Evolutionary conservation across 768 basidiomycete genomes (phyloP), one percentile per base, ranked within the genome.

Genomic region (Rhodotorula toruloides): DNA sequence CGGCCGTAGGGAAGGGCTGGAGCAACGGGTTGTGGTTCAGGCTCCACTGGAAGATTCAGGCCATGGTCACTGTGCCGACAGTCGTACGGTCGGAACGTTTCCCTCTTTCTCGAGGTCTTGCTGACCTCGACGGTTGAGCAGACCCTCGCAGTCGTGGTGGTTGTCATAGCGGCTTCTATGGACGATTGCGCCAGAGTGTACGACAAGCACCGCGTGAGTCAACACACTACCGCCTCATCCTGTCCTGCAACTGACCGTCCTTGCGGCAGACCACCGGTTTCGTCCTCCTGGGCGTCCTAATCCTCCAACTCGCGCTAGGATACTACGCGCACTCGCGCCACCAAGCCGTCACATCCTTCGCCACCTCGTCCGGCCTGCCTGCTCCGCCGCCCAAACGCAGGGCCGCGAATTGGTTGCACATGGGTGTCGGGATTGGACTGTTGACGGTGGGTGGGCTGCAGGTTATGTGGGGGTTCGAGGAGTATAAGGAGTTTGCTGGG

Each of bases 391-490:
- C 42, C 6, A 63, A 58, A 27, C 53, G 61, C 17, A 43, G 57
- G 10, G 0, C 22, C 7, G 12, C 31, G 1, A 63, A 63, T 29
- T 68, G 58, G 53, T 1, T 59, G 2, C 67, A 68, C 48, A 58
- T 63, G 46, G 44, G 11, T 9, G 25, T 68, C 31, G 67, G 67
- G 4, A 43, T 68, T 34, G 34, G 40, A 8, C 6, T 68, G 6
- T 32, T 68, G 27, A 58, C 61, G 1, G 9, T 63, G n/a, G 61
- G 57, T 0, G 67, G 67, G 0, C 47, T 68, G 8, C 61, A 68
- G 36, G 47, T 68, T 2, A 63, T 61, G 1, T 68, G 67, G 67
- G 67, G 67, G 0, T 36, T 68, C 25, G 40, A 7, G 10, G 61
- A 63, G 42, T 68, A 47, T 37, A n/a, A 44, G 11, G 3, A 13